Percentiles rank a stretch among this genome's conserved stretches.
Conservation (phyloP, 2,329 filamentous ascomycete genomes). For the Colletotrichum lindemuthianum region DNA sequence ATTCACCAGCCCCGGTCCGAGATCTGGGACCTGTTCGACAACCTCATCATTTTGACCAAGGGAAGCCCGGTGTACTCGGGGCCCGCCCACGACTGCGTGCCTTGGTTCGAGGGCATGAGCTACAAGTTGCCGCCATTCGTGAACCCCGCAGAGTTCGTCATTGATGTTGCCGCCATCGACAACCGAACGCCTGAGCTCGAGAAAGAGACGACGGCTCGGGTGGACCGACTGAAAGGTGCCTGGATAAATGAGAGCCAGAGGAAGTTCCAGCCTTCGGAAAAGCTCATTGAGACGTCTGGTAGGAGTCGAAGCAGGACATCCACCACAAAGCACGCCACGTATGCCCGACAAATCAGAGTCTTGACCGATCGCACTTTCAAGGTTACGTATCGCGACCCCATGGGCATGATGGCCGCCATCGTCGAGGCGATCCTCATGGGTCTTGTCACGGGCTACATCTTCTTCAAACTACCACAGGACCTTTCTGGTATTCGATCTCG, state of each 20-base stretch:
- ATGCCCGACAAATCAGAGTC: slow-evolving; percentile 71
- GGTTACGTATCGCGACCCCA: slow-evolving; percentile 79
- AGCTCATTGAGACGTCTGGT: slow-evolving; percentile 29
- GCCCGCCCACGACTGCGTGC: slow-evolving; percentile 63
- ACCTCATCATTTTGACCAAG: slow-evolving; percentile 73
- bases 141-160: slow-evolving; percentile 80
- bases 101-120: slow-evolving; percentile 71
- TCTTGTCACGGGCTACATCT: slow-evolving; percentile 78
- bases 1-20: slow-evolving; percentile 83
- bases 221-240: slow-evolving; percentile 67
- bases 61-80: slow-evolving; percentile 78
- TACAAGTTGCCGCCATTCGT: slow-evolving; percentile 75
- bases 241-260: slow-evolving; percentile 57
- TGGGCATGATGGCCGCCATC: slow-evolving; percentile 77
- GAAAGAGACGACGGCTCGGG: slow-evolving; percentile 64
- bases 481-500: slow-evolving; percentile 78
- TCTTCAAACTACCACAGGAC: slow-evolving; percentile 71
- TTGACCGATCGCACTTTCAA: slow-evolving; percentile 76
- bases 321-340: slow-evolving; percentile 59
- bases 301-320: slow-evolving; percentile 10
- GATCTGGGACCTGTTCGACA: slow-evolving; percentile 82
- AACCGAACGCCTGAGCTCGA: slow-evolving; percentile 76
- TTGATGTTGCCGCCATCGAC: slow-evolving; percentile 80
- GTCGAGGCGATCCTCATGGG: slow-evolving; percentile 77
- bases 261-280: slow-evolving; percentile 39